Conservation (phyloP, 768 basidiomycete species). For the Amanita rubescens region DNA sequence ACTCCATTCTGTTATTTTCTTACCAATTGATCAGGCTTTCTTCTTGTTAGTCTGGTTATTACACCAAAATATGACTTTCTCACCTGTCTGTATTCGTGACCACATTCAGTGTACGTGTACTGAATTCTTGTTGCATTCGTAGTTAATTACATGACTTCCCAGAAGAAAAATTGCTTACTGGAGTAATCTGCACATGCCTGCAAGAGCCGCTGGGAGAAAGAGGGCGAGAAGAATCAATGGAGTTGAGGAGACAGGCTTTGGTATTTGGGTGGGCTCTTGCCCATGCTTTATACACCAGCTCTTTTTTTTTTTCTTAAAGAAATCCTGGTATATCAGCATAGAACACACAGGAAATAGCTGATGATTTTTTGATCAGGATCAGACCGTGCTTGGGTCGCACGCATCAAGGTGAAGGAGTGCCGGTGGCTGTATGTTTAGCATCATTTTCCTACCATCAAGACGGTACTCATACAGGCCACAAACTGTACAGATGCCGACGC, state of each 20-base stretch:
- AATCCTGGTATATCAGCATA: constrained; percentile 11
- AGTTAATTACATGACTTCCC: constrained; percentile 11
- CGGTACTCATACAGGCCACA: neutral
- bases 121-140: constrained; percentile 43
- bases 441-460: neutral
- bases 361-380: constrained; percentile 10
- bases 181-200: constrained; percentile 63
- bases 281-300: constrained; percentile 5
- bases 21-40: constrained; percentile 57
- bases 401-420: constrained; percentile 9
- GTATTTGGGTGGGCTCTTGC: constrained; percentile 1
- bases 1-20: constrained; percentile 12
- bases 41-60: neutral
- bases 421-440: neutral
- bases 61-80: constrained; percentile 9
- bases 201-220: constrained; percentile 11
- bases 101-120: constrained; percentile 51
- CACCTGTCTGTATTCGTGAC: constrained; percentile 49
- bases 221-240: constrained; percentile 16
- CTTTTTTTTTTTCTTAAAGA: constrained; percentile 8
- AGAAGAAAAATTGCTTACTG: constrained; percentile 40
- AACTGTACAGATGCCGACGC: neutral
- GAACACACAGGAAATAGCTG: constrained; percentile 7
- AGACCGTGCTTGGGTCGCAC: constrained; percentile 5
- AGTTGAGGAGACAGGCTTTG: constrained; percentile 9